Evolutionary conservation across 2,329 filamentous ascomycete species (phyloP).

Genomic region (Akanthomyces lecanii): DNA sequence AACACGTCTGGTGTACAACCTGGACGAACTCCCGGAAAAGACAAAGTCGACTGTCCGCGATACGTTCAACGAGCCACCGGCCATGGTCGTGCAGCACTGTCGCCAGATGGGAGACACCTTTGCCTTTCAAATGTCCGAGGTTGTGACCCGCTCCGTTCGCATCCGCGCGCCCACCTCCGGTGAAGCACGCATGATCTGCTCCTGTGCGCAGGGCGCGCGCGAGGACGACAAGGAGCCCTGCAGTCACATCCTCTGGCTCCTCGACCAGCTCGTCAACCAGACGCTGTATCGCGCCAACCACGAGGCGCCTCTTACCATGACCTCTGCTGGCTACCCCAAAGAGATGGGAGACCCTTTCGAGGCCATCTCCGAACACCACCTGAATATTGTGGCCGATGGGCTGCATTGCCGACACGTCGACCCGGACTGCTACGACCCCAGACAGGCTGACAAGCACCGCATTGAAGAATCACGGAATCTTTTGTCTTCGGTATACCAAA

Average conservation of each 20-base stretch:
- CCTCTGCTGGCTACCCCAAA: constrained; percentile 38
- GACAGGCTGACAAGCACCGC: constrained; percentile 33
- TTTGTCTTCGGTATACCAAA: constrained; percentile 42
- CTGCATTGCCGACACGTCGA: constrained; percentile 45
- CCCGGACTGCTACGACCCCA: constrained; percentile 26
- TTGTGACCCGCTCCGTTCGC: constrained; percentile 48
- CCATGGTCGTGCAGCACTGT: constrained; percentile 48
- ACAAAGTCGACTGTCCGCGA: constrained; percentile 39
- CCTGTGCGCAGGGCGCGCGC: constrained; percentile 33
- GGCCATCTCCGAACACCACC: constrained; percentile 46
- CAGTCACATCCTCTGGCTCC: constrained; percentile 50
- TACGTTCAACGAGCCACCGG: constrained; percentile 44
- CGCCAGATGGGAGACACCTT: constrained; percentile 45
- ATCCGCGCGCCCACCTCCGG: constrained; percentile 40
- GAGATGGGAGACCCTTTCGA: constrained; percentile 47
- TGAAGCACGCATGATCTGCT: constrained; percentile 42
- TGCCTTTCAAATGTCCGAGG: constrained; percentile 53
- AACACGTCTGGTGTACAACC: constrained; percentile 37
- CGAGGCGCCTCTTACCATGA: constrained; percentile 39
- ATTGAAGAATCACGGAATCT: constrained; percentile 49
- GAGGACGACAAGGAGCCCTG: constrained; percentile 36
- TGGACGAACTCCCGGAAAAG: constrained; percentile 36
- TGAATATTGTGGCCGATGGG: constrained; percentile 48
- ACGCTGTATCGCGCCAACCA: constrained; percentile 36
- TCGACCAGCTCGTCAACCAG: constrained; percentile 49